phyloP scores from a whole-genome alignment of 148 eudicot genomes.

The Polygonum aviculare region DNA sequence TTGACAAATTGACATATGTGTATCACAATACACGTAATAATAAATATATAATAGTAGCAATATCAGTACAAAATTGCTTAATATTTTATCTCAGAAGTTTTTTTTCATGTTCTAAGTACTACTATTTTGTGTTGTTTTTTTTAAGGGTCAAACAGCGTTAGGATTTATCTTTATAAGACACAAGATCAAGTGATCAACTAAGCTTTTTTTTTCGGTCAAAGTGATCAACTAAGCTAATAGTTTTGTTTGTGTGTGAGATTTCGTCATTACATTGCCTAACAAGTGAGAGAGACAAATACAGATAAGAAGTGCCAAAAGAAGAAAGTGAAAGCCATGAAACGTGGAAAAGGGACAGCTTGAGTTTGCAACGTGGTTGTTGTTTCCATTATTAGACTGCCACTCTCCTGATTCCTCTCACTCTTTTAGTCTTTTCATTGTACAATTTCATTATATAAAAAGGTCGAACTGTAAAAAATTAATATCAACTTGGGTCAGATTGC shows the following conservation, averaged over 20 bases:
- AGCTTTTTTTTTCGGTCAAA: too few relatives aligned
- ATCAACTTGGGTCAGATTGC: too few relatives aligned
- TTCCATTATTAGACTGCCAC: background rate
- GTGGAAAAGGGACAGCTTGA: background rate
- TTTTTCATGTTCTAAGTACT: too few relatives aligned
- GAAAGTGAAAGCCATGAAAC: conserved; percentile 2
- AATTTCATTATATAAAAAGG: background rate
- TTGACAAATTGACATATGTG: too few relatives aligned
- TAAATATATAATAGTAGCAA: too few relatives aligned
- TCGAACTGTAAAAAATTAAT: too few relatives aligned
- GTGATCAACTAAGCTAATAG: background rate
- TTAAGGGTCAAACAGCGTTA: too few relatives aligned
- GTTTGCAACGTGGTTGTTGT: background rate
- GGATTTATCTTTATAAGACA: too few relatives aligned
- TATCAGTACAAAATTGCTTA: too few relatives aligned
- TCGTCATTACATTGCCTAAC: background rate
- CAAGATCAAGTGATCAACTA: background rate
- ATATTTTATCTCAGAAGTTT: too few relatives aligned
- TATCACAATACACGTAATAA: too few relatives aligned
- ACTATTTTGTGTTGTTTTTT: too few relatives aligned
- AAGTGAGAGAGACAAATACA: background rate
- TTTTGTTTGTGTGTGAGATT: background rate
- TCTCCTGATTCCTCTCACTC: background rate
- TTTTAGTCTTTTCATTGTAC: background rate
- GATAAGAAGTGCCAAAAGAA: background rate